Evolutionary conservation across 2,329 filamentous ascomycete species (phyloP), one percentile per base, ranked within the genome.

Genomic region (Calonectria fujianensis): DNA sequence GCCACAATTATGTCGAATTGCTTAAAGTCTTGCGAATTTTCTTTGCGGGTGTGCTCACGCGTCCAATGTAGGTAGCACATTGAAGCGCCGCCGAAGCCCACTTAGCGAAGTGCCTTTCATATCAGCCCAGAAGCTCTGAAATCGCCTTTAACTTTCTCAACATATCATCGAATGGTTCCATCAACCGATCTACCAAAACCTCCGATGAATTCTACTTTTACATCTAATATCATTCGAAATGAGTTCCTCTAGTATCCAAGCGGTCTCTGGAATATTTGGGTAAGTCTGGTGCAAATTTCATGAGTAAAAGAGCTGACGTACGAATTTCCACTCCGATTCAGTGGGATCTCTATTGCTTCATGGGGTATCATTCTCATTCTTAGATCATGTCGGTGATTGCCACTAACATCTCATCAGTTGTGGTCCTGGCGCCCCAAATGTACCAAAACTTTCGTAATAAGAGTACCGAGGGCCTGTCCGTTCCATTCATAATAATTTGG

Each of bases 391-490:
- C 8, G 8, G n/a, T 7, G 18, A n/a, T 20, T 6, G 2, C 4
- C 18, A 48, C 45, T 48, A 48, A 48, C 13, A 2, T n/a, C 45
- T 4, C 4, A 13, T 48, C 16, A 48, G 45, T 48, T 7, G 45
- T 48, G 45, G 45, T 48, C 2, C 18, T 48, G 16, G 10, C 45
- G 20, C 45, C 45, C 45, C 45, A 48, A 48, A 48, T 48, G 45
- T 48, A 48, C 45, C 45, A 48, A 48, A 48, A 48, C 18, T 48
- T 48, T 48, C 45, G 45, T n/a, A 48, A 48, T 8, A 48, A 48
- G 18, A 48, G 45, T n/a, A 7, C 16, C 13, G 45, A 48, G 7
- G 45, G 45, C 8, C 24, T 48, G 13, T 48, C 45, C 7, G 18
- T 48, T 48, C 45, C 45, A 48, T 48, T 45, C 24, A 48, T 48